A percentile compares a stretch with the other conserved stretches of the same genome.
These are phyloP conservation scores for Tephrocybe sp. DNA, from an alignment of 768 basidiomycete species.

Conservation along the genomic window DNA sequence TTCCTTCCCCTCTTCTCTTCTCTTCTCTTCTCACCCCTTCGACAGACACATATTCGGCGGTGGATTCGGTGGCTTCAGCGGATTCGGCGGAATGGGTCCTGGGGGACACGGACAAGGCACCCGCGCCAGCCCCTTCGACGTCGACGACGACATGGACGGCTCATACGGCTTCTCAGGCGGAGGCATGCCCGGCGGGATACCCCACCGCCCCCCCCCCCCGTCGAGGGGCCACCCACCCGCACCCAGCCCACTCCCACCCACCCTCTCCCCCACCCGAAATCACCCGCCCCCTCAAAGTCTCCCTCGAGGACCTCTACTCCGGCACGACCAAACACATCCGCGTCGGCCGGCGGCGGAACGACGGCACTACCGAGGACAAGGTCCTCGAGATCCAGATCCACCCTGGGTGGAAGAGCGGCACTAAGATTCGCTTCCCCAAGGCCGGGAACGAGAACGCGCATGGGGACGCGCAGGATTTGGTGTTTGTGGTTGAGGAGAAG, in stretches of 20 bases:
- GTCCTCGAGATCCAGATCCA: conserved; percentile 77
- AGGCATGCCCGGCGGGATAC: conserved; percentile 59
- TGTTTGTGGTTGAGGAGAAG: conserved; percentile 97
- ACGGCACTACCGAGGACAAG: conserved; percentile 81
- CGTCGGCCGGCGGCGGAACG: conserved; percentile 71
- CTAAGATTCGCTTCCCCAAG: conserved; percentile 87
- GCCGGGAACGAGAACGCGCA: conserved; percentile 76
- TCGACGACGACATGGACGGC: conserved; percentile 51
- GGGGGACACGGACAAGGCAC: conserved; percentile 28
- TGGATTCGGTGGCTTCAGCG: conserved; percentile 25
- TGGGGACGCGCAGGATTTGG: conserved; percentile 85
- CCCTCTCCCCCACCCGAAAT: conserved; percentile 56
- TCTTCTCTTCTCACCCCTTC: neutral
- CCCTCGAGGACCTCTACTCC: conserved; percentile 82
- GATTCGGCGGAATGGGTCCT: conserved; percentile 37
- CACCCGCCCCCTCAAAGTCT: conserved; percentile 78
- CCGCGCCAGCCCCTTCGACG: conserved; percentile 33
- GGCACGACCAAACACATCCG: conserved; percentile 89
- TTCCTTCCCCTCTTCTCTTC: conserved; percentile 13
- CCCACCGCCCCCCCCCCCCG: conserved; percentile 32
- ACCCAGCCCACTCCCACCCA: conserved; percentile 24
- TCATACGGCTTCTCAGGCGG: conserved; percentile 27
- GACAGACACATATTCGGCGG: conserved; percentile 58
- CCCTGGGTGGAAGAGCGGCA: conserved; percentile 96
- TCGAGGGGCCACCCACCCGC: no score